Base-by-base conservation (phyloP, 2,329 filamentous ascomycete genomes). In the Fusarium citri region DNA sequence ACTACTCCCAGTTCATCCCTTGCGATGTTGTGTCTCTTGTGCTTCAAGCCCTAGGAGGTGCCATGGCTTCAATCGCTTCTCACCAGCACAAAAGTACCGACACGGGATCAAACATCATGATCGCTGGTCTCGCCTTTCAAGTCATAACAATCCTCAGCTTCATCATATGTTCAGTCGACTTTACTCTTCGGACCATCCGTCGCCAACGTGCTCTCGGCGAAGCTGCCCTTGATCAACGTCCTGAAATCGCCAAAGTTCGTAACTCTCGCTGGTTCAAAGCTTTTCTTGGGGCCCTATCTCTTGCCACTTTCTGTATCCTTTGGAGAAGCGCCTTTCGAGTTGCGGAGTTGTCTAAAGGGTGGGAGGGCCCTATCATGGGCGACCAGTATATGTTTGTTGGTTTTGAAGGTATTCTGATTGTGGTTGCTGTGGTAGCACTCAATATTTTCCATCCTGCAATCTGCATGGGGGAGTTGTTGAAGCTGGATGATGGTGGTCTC, bases 321-420 rank as follows among this genome's bases (percentile, higher is more conserved):
- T 86, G 87, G 72, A 83, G 91, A 11, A 89, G 86, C 68, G 85
- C 89, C 43, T 93, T 89, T 78, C 86, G 91, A 57, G 86, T 91
- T 23, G 87, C 86, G 1, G 90, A 93, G 83, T 79, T 93, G 68
- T 87, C 85, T 67, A 82, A 86, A 55, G 91, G 91, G 2, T 93
- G 89, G 86, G 78, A 75, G 5, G 89, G 89, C 1, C 78, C 83
- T 23, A 77, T 92, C 71, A 90, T 90, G 76, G 78, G 74, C 34
- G 78, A 85, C 40, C 82, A 90, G 79, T 80, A 79, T 40, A 79
- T 87, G 59, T 90, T 90, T 75, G 83, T 89, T 64, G 85, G 79
- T 8, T 84, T 90, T 55, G 88, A 90, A 81, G 86, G 87, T 46
- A 79, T 83, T 45, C 82, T 87, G 80, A 82, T 88, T 41, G 76